These are phyloP conservation scores for Xanthoconium stramineum DNA, from an alignment of 768 basidiomycete genomes.

Conservation along the genomic window DNA sequence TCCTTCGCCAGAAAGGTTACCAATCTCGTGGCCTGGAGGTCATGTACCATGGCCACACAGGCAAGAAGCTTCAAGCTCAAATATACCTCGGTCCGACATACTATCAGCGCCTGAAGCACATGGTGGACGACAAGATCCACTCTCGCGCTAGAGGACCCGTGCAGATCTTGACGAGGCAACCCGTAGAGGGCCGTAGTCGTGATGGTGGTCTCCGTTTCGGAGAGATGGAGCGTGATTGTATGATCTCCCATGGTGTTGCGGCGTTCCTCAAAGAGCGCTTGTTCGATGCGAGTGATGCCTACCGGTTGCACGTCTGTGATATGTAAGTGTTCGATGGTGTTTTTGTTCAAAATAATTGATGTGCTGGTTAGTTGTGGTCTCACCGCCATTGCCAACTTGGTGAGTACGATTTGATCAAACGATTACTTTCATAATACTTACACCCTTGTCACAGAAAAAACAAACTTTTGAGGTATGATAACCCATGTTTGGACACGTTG, in stretches of 20 bases:
- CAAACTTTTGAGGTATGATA: conserved; percentile 84
- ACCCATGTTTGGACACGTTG: background rate
- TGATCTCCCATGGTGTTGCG: conserved; percentile 99
- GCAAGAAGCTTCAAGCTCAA: conserved; percentile 96
- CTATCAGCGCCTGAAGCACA: conserved; percentile 98
- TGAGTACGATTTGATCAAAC: conserved; percentile 37
- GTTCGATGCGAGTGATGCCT: conserved; percentile 90
- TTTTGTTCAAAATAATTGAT: conserved; percentile 3
- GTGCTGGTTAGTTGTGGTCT: conserved; percentile 70
- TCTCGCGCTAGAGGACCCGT: conserved; percentile 96
- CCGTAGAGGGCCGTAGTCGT: conserved; percentile 97
- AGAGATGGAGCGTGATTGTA: conserved; percentile 99
- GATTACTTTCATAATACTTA: conserved; percentile 12
- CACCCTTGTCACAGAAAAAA: conserved; percentile 64
- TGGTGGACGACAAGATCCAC: conserved; percentile 99
- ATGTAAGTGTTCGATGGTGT: conserved; percentile 56
- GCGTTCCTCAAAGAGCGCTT: conserved; percentile 97
- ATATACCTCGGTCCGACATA: conserved; percentile 98
- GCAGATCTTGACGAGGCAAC: conserved; percentile 95
- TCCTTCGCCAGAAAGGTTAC: conserved; percentile 86
- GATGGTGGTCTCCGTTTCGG: conserved; percentile 99
- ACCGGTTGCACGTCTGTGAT: conserved; percentile 93
- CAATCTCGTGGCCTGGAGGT: conserved; percentile 96
- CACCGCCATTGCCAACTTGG: conserved; percentile 95
- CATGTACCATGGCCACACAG: conserved; percentile 99